A percentile compares a stretch with the other conserved stretches of the same genome.
phyloP scores from a whole-genome alignment of 805 yeast genomes.

The Starmerella bacillaris region DNA sequence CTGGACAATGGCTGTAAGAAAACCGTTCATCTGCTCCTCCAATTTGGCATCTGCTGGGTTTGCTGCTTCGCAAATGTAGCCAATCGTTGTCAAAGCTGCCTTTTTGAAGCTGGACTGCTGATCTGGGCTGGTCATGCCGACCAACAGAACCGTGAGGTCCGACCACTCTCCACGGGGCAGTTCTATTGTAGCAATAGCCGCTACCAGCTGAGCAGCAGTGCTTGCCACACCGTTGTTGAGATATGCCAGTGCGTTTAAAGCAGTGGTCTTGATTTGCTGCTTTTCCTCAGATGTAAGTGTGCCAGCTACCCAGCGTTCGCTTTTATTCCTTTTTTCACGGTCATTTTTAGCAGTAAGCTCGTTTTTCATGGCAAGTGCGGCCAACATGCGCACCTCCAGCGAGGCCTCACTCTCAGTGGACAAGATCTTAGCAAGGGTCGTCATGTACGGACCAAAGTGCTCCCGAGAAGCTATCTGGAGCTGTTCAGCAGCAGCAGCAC shows the following conservation, averaged over 20 bases:
- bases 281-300: slow-evolving; percentile 31
- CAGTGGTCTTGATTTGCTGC: slow-evolving; percentile 41
- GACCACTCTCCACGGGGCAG: slow-evolving; percentile 79
- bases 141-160: slow-evolving; percentile 63
- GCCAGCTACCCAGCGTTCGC: slow-evolving; percentile 46
- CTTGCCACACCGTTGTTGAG: slow-evolving; percentile 64
- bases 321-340: slow-evolving; percentile 37
- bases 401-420: slow-evolving; percentile 35
- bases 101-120: slow-evolving; percentile 67
- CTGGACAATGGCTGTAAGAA: slow-evolving; percentile 86
- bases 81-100: slow-evolving; percentile 74
- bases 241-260: slow-evolving; percentile 46
- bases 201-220: slow-evolving; percentile 82
- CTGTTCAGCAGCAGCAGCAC: slow-evolving; percentile 24
- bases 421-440: slow-evolving; percentile 50
- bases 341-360: slow-evolving; percentile 68
- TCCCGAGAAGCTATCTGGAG: slow-evolving; percentile 51
- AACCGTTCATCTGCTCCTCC: slow-evolving; percentile 73
- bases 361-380: slow-evolving; percentile 75
- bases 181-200: slow-evolving; percentile 93
- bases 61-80: slow-evolving; percentile 88
- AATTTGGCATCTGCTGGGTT: slow-evolving; percentile 67
- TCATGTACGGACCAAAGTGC: slow-evolving; percentile 57
- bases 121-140: slow-evolving; percentile 66
- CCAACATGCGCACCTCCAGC: slow-evolving; percentile 75